phyloP scores from a whole-genome alignment of 116 monocot species.

The Cymodocea nodosa region DNA sequence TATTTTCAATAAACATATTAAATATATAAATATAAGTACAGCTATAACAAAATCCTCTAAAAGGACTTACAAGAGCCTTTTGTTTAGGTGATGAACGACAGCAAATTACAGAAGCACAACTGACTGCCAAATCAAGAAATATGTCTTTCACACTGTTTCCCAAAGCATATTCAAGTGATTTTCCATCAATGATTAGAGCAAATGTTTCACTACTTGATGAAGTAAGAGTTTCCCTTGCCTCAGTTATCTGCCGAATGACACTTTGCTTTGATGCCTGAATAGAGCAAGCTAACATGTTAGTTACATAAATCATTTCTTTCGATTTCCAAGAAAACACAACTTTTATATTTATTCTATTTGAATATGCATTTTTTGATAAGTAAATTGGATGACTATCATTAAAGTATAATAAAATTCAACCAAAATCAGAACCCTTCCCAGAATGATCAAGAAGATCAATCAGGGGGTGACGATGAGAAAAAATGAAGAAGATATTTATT shows the following conservation, averaged over 20 bases:
- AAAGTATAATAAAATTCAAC: too few species aligned
- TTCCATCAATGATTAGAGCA: slow-evolving; percentile 39
- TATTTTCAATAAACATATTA: neutral
- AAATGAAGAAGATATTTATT: too few species aligned
- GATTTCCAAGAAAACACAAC: too few species aligned
- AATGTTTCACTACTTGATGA: slow-evolving; percentile 16
- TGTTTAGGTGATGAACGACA: slow-evolving; percentile 38
- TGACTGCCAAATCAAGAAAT: slow-evolving; percentile 17
- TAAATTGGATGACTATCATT: too few species aligned
- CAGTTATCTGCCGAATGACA: slow-evolving; percentile 15
- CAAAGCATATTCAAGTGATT: slow-evolving; percentile 22
- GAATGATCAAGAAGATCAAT: too few species aligned
- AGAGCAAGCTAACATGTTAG: neutral
- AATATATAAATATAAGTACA: neutral
- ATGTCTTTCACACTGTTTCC: slow-evolving; percentile 17
- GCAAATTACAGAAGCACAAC: slow-evolving; percentile 39
- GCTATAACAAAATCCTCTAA: neutral
- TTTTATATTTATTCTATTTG: too few species aligned
- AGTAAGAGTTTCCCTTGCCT: slow-evolving; percentile 6
- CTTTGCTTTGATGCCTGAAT: slow-evolving; percentile 17
- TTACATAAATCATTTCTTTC: too few species aligned
- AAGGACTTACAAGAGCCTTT: slow-evolving; percentile 29
- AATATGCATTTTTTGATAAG: too few species aligned
- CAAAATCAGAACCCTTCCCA: too few species aligned
- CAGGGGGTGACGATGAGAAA: too few species aligned